Conservation (phyloP, 1,284 basidiomycete species). For the Taiwanofungus camphoratus region DNA sequence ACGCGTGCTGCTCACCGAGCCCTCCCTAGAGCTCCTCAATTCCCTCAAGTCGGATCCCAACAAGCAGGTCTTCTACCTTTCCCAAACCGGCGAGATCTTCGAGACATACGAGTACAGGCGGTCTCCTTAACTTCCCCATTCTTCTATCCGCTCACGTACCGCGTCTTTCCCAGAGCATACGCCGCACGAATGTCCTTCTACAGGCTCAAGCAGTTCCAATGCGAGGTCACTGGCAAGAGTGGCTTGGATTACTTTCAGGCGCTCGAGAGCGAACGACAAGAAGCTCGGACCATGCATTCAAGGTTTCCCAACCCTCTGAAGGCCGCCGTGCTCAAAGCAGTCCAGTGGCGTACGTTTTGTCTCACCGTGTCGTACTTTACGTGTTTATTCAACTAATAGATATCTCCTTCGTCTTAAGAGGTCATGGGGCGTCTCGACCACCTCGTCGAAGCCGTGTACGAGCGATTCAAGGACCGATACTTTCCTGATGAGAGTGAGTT, state of each 20-base stretch:
- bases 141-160: constrained; percentile 13
- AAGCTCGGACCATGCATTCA: constrained; percentile 82
- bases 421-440: constrained; percentile 93
- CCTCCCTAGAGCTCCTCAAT: constrained; percentile 61
- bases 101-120: constrained; percentile 83
- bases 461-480: constrained; percentile 94
- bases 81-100: constrained; percentile 93
- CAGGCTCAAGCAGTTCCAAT: constrained; percentile 88
- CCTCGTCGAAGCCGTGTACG: constrained; percentile 90
- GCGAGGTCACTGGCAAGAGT: constrained; percentile 92
- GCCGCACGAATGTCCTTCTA: constrained; percentile 91
- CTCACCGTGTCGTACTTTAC: constrained; percentile 16
- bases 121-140: constrained; percentile 21
- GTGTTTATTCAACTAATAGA: constrained; percentile 9
- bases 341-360: constrained; percentile 87
- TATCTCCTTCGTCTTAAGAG: constrained; percentile 46
- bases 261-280: constrained; percentile 83
- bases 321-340: constrained; percentile 81
- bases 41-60: constrained; percentile 55
- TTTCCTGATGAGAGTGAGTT: constrained; percentile 84
- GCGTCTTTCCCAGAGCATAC: constrained; percentile 62
- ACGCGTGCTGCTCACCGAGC: constrained; percentile 82
- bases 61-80: constrained; percentile 83
- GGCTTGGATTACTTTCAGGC: constrained; percentile 94
- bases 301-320: constrained; percentile 93